Conservation (phyloP, 2,329 filamentous ascomycete genomes). For the Ophiostoma quercus region DNA sequence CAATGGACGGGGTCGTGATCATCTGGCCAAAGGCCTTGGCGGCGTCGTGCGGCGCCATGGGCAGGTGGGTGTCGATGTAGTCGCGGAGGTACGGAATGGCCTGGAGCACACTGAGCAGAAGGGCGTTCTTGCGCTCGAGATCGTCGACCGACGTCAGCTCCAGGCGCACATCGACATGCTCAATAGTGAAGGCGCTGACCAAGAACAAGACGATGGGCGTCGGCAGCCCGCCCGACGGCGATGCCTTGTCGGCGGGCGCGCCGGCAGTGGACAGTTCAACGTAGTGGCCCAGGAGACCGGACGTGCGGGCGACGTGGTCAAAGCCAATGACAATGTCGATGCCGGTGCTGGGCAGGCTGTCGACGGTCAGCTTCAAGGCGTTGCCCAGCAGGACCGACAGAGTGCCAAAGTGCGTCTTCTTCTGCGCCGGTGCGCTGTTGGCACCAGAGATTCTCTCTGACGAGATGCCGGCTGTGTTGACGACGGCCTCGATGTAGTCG, state of each 20-base stretch:
- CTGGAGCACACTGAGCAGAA: constrained; percentile 37
- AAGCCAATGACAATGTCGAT: constrained; percentile 52
- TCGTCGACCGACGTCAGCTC: constrained; percentile 35
- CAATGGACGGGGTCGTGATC: constrained; percentile 38
- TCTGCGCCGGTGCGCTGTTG: neutral
- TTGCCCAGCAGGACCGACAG: constrained; percentile 42
- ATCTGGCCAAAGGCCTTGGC: constrained; percentile 46
- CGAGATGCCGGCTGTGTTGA: constrained; percentile 39
- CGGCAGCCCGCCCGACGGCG: constrained; percentile 14
- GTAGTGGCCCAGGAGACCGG: constrained; percentile 32
- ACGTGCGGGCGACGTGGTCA: constrained; percentile 46
- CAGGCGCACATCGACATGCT: constrained; percentile 50
- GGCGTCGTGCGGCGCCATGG: constrained; percentile 41
- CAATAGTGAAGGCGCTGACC: constrained; percentile 48
- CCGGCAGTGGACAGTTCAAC: neutral
- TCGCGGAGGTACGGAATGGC: constrained; percentile 40
- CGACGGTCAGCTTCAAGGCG: constrained; percentile 34
- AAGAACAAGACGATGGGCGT: constrained; percentile 46
- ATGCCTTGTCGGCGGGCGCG: neutral
- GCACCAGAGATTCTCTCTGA: constrained; percentile 31
- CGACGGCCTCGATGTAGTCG: constrained; percentile 48
- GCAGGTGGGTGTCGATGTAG: constrained; percentile 31
- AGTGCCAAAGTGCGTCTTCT: constrained; percentile 9
- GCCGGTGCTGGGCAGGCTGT: constrained; percentile 32
- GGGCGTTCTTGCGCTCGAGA: constrained; percentile 44